A percentile compares a stretch with the other conserved stretches of the same genome.
Evolutionary conservation across 192 early-diverging fungal genomes (phyloP).

Genomic region (Backusella psychrophila): DNA sequence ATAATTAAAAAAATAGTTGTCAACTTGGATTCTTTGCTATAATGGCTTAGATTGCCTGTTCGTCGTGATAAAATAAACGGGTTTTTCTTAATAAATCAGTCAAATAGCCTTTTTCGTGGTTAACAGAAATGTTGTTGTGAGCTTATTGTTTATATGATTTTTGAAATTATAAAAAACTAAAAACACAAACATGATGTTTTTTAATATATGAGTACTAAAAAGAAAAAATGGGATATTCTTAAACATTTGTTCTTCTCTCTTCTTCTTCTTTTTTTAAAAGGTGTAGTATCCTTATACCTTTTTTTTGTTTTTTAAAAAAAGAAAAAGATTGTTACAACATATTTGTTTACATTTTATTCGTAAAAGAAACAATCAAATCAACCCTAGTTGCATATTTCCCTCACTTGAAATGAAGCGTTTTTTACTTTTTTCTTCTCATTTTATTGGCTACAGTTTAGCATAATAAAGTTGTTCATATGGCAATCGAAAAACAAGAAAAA

Average conservation of each 20-base stretch:
- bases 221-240: not conserved
- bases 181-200: not conserved
- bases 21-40: not conserved
- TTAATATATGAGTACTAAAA: not conserved
- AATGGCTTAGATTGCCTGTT: not conserved
- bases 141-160: not conserved
- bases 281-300: not conserved
- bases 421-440: not conserved
- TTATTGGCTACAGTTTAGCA: not conserved
- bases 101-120: not conserved
- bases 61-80: not conserved
- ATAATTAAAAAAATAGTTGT: not conserved
- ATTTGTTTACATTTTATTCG: not conserved
- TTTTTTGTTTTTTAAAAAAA: no score
- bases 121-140: not conserved
- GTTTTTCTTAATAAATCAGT: not conserved
- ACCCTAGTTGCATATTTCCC: not conserved
- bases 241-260: not conserved
- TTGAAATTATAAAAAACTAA: not conserved
- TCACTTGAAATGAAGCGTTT: not conserved
- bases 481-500: not conserved
- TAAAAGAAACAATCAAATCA: not conserved
- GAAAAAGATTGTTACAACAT: not conserved
- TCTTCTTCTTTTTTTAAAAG: not conserved
- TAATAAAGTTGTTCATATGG: not conserved